Base-by-base conservation (phyloP, 129 eudicot species). In the Centrapalus pauciflorus region DNA sequence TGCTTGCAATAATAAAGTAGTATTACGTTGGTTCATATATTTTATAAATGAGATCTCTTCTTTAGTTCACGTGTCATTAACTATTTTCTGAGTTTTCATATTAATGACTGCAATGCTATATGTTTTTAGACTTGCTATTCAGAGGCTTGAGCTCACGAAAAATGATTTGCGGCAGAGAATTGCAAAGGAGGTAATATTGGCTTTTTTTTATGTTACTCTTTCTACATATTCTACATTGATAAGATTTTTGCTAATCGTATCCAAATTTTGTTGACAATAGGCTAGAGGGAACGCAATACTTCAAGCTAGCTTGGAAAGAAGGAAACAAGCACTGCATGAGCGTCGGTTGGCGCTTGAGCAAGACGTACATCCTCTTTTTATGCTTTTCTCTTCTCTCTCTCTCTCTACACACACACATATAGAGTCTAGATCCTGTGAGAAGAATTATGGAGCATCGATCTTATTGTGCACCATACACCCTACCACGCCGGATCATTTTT, bases 341-440 rank as follows among this genome's bases (percentile, higher is more conserved):
- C 93, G 97, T 16, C 96, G 96, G 26, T 49, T 87, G 77, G 96
- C 97, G n/a, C 97, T 91, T 77, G 96, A 91, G 73, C 97, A 91
- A 87, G 97, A 91, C 81, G 97, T 91, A 87, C 64, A 10, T 21
- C 52, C 66, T 59, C 60, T 17, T 40, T 26, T 54, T 52, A 17
- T 60, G 19, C 9, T 7, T 27, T 5, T 3, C 6, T 14, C 9
- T 7, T 57, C n/a, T n/a, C n/a, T n/a, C n/a, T n/a, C n/a, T n/a
- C n/a, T n/a, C n/a, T n/a, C n/a, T n/a, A n/a, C n/a, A n/a, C n/a
- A n/a, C n/a, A n/a, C n/a, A n/a, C n/a, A n/a, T n/a, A n/a, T n/a
- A n/a, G n/a, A n/a, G n/a, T n/a, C n/a, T n/a, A n/a, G n/a, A n/a
- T n/a, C n/a, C n/a, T n/a, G n/a, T n/a, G n/a, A n/a, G n/a, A n/a